Evolutionary conservation across 2,329 filamentous ascomycete genomes (phyloP).

Genomic region (Colletotrichum magnum): DNA sequence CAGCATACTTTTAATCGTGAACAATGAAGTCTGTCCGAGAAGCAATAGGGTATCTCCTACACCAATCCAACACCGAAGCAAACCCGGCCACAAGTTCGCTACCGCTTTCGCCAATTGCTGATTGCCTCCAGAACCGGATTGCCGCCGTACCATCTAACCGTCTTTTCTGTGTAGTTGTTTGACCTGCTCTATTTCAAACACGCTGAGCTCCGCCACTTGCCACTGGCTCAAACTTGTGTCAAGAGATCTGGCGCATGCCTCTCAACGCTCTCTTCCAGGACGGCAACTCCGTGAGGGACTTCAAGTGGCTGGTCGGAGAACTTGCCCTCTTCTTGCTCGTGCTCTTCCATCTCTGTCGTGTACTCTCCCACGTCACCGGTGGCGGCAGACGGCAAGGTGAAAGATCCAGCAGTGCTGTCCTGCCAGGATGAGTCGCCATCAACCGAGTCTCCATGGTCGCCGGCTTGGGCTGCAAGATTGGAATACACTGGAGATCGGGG

Average conservation of each 20-base stretch:
- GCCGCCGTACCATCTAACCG: background rate
- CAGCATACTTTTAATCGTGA: conserved; percentile 6
- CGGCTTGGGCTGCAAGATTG: conserved; percentile 6
- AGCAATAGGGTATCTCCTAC: conserved; percentile 16
- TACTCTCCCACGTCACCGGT: background rate
- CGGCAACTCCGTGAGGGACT: conserved; percentile 66
- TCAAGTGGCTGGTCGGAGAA: conserved; percentile 59
- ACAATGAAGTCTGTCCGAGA: conserved; percentile 1
- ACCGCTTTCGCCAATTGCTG: background rate
- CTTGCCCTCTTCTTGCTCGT: conserved; percentile 48
- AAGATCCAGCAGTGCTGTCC: conserved; percentile 10
- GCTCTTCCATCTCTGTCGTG: conserved; percentile 47
- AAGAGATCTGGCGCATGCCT: conserved; percentile 61
- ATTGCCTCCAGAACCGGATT: background rate
- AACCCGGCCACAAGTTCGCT: background rate
- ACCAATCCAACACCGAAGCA: conserved; percentile 25
- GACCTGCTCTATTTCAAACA: background rate
- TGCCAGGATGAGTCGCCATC: conserved; percentile 21
- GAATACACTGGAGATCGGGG: conserved; percentile 36
- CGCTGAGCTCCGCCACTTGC: background rate
- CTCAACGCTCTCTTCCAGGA: conserved; percentile 70
- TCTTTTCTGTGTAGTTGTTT: background rate
- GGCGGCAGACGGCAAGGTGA: background rate
- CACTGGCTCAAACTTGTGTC: conserved; percentile 46
- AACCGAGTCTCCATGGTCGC: background rate